These are phyloP conservation scores for Conidiobolus incongruus DNA, from an alignment of 371 early-diverging fungal genomes.

Conservation along the genomic window DNA sequence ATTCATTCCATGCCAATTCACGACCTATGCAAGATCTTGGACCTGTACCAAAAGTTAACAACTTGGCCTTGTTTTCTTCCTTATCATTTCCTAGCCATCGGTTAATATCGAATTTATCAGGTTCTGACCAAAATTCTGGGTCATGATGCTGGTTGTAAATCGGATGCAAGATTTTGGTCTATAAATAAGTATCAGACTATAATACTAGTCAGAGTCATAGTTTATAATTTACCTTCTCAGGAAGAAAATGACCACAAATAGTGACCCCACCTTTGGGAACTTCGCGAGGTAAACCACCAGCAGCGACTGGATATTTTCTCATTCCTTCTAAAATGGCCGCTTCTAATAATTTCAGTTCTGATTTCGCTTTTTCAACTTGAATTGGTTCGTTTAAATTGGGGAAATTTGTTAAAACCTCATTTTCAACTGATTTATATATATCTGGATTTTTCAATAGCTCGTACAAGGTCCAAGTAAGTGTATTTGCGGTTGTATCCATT, in stretches of 20 bases:
- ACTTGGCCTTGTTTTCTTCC: neutral
- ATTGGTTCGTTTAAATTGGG: neutral
- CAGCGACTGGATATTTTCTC: slow-evolving; percentile 9
- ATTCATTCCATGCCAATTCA: neutral
- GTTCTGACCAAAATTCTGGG: neutral
- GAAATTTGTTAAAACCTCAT: neutral
- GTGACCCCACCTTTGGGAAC: slow-evolving; percentile 3
- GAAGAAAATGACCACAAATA: slow-evolving; percentile 5
- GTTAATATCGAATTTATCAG: neutral
- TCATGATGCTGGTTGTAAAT: no score
- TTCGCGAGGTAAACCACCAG: slow-evolving; percentile 5
- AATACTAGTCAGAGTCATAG: no score
- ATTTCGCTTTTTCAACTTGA: slow-evolving; percentile 7
- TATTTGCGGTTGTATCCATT: slow-evolving; percentile 8
- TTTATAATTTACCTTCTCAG: neutral
- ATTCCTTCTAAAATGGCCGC: slow-evolving; percentile 10
- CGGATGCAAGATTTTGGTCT: no score
- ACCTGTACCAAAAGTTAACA: neutral
- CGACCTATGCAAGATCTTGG: neutral
- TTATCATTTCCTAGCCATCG: neutral
- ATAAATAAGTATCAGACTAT: no score
- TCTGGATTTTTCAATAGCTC: slow-evolving; percentile 5
- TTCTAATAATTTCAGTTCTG: slow-evolving; percentile 10
- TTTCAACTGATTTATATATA: neutral
- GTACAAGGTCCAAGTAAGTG: slow-evolving; percentile 7